A percentile compares a stretch with the other conserved stretches of the same genome.
phyloP scores from a whole-genome alignment of 139 green algal genomes.

The Coelastrella sp. region DNA sequence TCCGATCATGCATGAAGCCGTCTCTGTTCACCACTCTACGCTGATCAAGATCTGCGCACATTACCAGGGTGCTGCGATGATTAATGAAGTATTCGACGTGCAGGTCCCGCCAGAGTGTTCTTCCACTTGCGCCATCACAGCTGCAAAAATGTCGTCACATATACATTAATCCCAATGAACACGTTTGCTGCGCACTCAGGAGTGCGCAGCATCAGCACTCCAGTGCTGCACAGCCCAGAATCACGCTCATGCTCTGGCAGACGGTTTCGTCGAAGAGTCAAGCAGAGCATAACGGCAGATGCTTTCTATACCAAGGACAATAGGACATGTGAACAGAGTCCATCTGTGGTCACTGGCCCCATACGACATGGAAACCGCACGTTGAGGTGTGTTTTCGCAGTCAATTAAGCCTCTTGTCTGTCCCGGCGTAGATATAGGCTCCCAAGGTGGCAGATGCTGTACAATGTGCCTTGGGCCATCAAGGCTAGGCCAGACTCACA shows the following conservation, averaged over 20 bases:
- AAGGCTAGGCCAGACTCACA: not conserved
- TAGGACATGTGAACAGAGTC: not conserved
- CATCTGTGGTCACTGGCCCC: slow-evolving; percentile 19
- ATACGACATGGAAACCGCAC: not conserved
- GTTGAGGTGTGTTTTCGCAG: not conserved
- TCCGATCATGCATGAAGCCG: too few relatives aligned
- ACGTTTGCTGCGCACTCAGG: not conserved
- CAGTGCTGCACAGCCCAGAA: not conserved
- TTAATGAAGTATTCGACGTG: not conserved
- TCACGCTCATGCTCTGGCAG: not conserved
- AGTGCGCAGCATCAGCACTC: not conserved
- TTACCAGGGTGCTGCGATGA: too few relatives aligned
- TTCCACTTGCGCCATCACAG: not conserved
- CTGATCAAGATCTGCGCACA: too few relatives aligned
- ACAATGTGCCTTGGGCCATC: not conserved
- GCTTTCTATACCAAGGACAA: not conserved
- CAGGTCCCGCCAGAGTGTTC: not conserved
- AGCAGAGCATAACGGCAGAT: not conserved
- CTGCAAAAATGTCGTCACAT: not conserved
- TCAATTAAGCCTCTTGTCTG: not conserved
- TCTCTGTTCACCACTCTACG: too few relatives aligned
- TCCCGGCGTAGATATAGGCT: not conserved
- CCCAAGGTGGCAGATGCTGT: not conserved
- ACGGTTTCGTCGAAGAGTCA: not conserved
- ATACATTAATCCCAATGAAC: not conserved